Evolutionary conservation across 1,284 basidiomycete genomes (phyloP).

Genomic region (Trichosporon ovoides): DNA sequence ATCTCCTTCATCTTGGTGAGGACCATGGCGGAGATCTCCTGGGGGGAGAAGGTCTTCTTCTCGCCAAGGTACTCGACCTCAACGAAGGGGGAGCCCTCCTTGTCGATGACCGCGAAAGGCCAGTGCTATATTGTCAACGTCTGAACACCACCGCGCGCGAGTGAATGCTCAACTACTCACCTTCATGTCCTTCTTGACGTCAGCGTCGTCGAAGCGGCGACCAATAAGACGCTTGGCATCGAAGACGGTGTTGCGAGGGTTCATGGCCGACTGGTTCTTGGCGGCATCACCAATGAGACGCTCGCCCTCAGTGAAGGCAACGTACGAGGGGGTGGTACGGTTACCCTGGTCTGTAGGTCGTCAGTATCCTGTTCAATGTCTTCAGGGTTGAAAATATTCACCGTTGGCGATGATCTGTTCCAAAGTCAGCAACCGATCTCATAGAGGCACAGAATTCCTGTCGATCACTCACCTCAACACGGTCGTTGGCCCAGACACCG

Average conservation of each 20-base stretch:
- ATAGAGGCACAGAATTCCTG: not conserved
- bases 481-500: slow-evolving; percentile 97
- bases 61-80: slow-evolving; percentile 59
- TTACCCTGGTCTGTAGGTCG: slow-evolving; percentile 75
- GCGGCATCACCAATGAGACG: slow-evolving; percentile 97
- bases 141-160: too few species aligned
- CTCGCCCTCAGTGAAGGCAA: slow-evolving; percentile 95
- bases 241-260: slow-evolving; percentile 92
- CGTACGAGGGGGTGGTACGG: slow-evolving; percentile 97
- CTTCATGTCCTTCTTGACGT: slow-evolving; percentile 59
- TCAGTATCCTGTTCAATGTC: not conserved
- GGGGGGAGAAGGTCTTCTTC: slow-evolving; percentile 58
- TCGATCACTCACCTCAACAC: slow-evolving; percentile 59
- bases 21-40: slow-evolving; percentile 94
- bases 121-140: slow-evolving; percentile 56
- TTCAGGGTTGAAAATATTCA: slow-evolving; percentile 19
- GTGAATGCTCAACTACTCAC: slow-evolving; percentile 52
- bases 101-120: slow-evolving; percentile 59
- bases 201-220: slow-evolving; percentile 74
- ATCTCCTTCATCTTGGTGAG: slow-evolving; percentile 95
- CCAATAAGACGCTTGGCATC: slow-evolving; percentile 97
- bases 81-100: slow-evolving; percentile 57
- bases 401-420: slow-evolving; percentile 91
- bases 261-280: slow-evolving; percentile 96
- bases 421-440: slow-evolving; percentile 16